Evolutionary conservation across 2,329 filamentous ascomycete genomes (phyloP), one percentile per base, ranked within the genome.

Genomic region (Talaromyces sp.): DNA sequence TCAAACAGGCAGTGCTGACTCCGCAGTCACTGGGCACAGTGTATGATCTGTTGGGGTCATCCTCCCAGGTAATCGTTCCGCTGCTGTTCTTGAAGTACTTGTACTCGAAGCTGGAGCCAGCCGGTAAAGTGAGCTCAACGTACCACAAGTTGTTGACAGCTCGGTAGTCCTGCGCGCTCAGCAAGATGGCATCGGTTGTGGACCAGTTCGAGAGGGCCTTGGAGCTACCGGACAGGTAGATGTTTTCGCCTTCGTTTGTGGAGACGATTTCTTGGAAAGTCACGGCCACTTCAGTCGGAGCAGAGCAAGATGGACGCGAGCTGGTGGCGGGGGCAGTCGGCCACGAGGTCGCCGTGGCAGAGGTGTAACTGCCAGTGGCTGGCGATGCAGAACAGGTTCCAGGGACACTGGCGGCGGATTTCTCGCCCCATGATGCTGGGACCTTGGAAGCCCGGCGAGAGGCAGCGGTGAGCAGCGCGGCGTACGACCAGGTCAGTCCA

Each of bases 51-150:
- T 81, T 78, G 4, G 77, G 74, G 64, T 88, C 87, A 55, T 75
- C 78, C 76, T 91, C 88, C 88, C 88, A 91, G 2, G 74, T 78
- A 9, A 88, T 73, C 0, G 75, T 76, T 0, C 86, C 84, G 65
- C 83, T 80, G 0, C 73, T 77, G 46, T 87, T 80, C 55, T 84
- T 82, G 66, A 91, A 82, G 69, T 85, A 91, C 77, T 91, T 90
- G 72, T 90, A 91, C 75, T 85, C 68, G 50, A 91, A 77, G 2
- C 72, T 74, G 54, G 78, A 77, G 2, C 87, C 87, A 0, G 84
- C 78, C 0, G 78, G 73, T 17, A 91, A 72, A 1, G 74, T 76
- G 29, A 90, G 69, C 0, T 81, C 82, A 0, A 73, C 79, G 52
- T 75, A 80, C 89, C 89, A 91, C 6, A 89, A 64, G 0, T 83